phyloP scores from a whole-genome alignment of 106 monocot species.

The Phalaenopsis aphrodite region DNA sequence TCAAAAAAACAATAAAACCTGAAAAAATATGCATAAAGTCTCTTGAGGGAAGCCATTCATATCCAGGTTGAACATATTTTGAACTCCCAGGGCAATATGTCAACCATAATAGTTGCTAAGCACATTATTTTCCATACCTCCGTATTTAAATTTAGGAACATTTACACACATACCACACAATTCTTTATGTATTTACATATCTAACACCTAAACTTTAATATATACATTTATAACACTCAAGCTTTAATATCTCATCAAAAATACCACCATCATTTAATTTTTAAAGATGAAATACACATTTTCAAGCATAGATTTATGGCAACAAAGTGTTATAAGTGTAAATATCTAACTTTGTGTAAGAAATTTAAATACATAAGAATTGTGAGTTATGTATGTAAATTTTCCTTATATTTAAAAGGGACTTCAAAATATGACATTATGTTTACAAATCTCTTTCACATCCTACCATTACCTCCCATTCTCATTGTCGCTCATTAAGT shows the following conservation, averaged over 20 bases:
- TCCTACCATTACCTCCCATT: neutral
- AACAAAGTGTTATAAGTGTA: too few relatives aligned
- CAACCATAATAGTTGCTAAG: neutral
- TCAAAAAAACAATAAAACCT: neutral
- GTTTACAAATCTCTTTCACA: neutral
- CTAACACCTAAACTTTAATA: too few relatives aligned
- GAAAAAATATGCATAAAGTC: neutral
- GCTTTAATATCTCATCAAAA: too few relatives aligned
- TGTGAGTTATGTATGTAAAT: too few relatives aligned
- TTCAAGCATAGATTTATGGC: too few relatives aligned
- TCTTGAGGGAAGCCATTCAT: neutral
- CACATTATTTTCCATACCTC: neutral
- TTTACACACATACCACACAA: too few relatives aligned
- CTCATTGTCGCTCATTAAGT: neutral
- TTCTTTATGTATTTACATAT: too few relatives aligned
- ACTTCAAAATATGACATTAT: neutral
- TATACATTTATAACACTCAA: too few relatives aligned
- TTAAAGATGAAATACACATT: too few relatives aligned
- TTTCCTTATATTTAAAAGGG: neutral
- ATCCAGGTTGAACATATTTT: neutral
- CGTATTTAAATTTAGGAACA: neutral
- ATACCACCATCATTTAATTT: too few relatives aligned
- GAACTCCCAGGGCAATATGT: neutral
- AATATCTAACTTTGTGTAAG: too few relatives aligned
- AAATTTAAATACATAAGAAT: too few relatives aligned